Evolutionary conservation across 306 rosid genomes (phyloP).

Genomic region (Pterocarpus macrocarpus): DNA sequence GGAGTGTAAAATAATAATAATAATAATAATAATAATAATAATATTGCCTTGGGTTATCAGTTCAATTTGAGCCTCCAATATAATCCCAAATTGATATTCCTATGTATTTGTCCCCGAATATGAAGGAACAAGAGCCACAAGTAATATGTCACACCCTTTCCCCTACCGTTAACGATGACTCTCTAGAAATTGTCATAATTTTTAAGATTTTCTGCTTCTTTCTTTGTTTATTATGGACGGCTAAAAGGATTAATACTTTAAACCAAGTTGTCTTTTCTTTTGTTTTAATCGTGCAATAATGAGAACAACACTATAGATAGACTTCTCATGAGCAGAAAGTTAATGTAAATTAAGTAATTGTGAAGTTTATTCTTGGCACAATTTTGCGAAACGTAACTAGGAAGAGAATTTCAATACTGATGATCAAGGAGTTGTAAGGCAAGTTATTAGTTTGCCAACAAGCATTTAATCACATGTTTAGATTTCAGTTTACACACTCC

Average conservation of each 20-base stretch:
- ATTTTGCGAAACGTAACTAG: too few relatives aligned
- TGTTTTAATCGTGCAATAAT: constrained; percentile 22
- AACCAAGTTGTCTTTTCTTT: constrained; percentile 8
- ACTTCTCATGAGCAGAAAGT: neutral
- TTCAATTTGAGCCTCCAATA: constrained; percentile 29
- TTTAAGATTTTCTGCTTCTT: constrained; percentile 38
- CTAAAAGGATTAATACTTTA: constrained; percentile 26
- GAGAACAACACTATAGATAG: neutral
- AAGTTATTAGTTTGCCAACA: too few relatives aligned
- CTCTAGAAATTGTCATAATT: neutral
- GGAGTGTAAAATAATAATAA: neutral
- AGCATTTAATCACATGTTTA: too few relatives aligned
- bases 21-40: neutral
- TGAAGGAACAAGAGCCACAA: constrained; percentile 39
- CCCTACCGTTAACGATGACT: neutral
- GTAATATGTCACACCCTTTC: too few relatives aligned
- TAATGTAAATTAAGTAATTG: too few relatives aligned
- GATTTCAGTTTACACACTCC: too few relatives aligned
- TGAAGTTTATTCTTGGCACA: too few relatives aligned
- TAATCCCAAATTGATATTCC: constrained; percentile 28
- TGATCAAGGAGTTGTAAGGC: too few relatives aligned
- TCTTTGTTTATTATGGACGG: constrained; percentile 46
- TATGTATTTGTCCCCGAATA: constrained; percentile 50
- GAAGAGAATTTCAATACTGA: too few relatives aligned
- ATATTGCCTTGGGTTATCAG: constrained; percentile 2